Evolutionary conservation across 768 basidiomycete genomes (phyloP).

Genomic region (Leccinum disarticulatum): DNA sequence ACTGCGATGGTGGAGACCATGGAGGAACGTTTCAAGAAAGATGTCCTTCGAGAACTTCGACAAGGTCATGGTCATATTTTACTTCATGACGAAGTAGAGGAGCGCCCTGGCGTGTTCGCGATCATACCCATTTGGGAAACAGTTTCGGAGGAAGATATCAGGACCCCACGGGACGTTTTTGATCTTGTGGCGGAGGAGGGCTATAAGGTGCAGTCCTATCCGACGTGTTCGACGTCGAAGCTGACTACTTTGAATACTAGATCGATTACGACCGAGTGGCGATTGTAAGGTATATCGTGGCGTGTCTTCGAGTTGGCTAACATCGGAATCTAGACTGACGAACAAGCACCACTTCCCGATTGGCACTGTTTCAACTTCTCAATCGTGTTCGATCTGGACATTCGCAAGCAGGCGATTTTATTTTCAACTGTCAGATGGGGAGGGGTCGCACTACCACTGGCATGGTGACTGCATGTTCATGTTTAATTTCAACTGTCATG

Average conservation of each 20-base stretch:
- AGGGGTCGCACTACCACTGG: constrained; percentile 91
- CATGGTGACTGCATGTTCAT: constrained; percentile 86
- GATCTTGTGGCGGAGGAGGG: constrained; percentile 73
- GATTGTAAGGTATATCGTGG: constrained; percentile 55
- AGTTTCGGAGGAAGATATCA: constrained; percentile 74
- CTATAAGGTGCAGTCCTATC: constrained; percentile 46
- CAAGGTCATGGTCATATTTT: constrained; percentile 72
- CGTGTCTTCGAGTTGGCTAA: constrained; percentile 3
- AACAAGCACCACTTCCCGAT: constrained; percentile 91
- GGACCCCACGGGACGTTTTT: constrained; percentile 86
- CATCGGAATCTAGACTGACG: constrained; percentile 74
- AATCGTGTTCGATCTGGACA: constrained; percentile 64
- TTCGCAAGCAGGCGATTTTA: constrained; percentile 66
- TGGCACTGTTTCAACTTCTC: constrained; percentile 74
- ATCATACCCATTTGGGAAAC: constrained; percentile 96
- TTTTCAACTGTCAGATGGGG: constrained; percentile 99
- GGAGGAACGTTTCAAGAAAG: constrained; percentile 85
- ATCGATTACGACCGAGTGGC: constrained; percentile 88
- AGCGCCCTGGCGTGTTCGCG: constrained; percentile 83
- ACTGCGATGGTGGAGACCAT: constrained; percentile 88
- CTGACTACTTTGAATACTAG: constrained; percentile 35
- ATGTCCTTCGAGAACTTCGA: constrained; percentile 81
- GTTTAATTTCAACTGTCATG: constrained; percentile 75
- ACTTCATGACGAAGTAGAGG: constrained; percentile 95
- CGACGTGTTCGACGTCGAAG: not conserved